phyloP scores from a whole-genome alignment of 75 land plant species.

The Pinus tabuliformis region DNA sequence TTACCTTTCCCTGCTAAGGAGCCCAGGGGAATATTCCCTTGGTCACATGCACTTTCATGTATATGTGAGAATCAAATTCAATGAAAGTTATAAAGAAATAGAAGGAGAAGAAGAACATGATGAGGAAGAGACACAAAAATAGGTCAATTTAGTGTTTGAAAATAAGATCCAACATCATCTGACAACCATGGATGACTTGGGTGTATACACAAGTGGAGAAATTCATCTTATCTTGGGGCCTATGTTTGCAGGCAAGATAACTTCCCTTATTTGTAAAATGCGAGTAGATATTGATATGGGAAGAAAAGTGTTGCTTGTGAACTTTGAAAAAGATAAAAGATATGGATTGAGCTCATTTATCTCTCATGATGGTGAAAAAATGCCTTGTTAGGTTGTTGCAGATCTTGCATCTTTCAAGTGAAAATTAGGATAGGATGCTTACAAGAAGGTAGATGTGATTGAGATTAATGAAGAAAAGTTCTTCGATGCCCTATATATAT shows the following conservation, averaged over 20 bases:
- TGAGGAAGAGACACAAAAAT: neutral
- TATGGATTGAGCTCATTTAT: conserved; percentile 72
- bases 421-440: conserved; percentile 54
- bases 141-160: neutral
- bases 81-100: neutral
- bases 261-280: conserved; percentile 63
- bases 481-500: conserved; percentile 72
- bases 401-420: conserved; percentile 52
- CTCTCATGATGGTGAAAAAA: conserved; percentile 78
- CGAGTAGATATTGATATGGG: conserved; percentile 46
- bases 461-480: conserved; percentile 98
- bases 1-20: neutral
- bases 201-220: conserved; percentile 31
- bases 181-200: neutral
- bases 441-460: conserved; percentile 75
- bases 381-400: conserved; percentile 72
- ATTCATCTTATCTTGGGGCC: conserved; percentile 87
- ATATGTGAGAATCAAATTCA: neutral
- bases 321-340: conserved; percentile 76
- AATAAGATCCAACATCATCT: neutral
- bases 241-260: conserved; percentile 96
- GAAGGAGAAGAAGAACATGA: neutral
- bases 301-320: conserved; percentile 71
- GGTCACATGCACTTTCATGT: neutral
- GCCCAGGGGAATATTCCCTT: neutral